Evolutionary conservation across 2,329 filamentous ascomycete genomes (phyloP), one percentile per base, ranked within the genome.

Genomic region (Cladosporium sphaerospermum): DNA sequence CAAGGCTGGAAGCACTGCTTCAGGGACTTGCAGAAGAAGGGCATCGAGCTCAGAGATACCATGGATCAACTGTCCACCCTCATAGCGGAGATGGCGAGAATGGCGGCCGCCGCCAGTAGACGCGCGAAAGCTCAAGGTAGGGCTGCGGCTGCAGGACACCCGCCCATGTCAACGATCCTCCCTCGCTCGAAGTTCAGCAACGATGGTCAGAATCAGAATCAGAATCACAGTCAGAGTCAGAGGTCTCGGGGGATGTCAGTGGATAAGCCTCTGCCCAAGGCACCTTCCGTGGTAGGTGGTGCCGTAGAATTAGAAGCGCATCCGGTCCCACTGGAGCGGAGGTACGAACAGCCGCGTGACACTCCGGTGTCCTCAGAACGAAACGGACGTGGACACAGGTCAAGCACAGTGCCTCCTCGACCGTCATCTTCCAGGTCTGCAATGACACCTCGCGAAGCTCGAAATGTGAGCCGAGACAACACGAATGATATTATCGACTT

Each of bases 1-100:
- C 87, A 95, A 58, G 90, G 91, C 41, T 97, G 92, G 92, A 82
- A 85, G 54, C 83, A 84, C 53, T 89, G 89, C 6, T 85, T 96
- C 63, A 78, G 83, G 51, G 85, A 86, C 52, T 76, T 96, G 55
- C 84, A 89, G 65, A 79, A 80, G 18, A 89, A 86, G 64, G 84
- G 85, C 11, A 81, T 85, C 56, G 78, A 81, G 42, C 75, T 96
- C 23, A 86, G 85, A 32, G 78, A 82, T 6, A 75, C 85, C 31
- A 77, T 96, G 39, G 79, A 83, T 37, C 83, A 86, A 68, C 79
- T 96, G 16, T 83, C 83, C 58, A 83, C 81, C 49, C 87, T 93
- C 60, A 84, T 95, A 51, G 81, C 83, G 13, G 89, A 96, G 67
- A 95, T 96, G 78, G 85, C 95, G 67, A 84, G 83, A 67, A 84